These are phyloP conservation scores for Liquidambar formosana DNA, from an alignment of 164 flowering plant genomes.

Conservation along the genomic window DNA sequence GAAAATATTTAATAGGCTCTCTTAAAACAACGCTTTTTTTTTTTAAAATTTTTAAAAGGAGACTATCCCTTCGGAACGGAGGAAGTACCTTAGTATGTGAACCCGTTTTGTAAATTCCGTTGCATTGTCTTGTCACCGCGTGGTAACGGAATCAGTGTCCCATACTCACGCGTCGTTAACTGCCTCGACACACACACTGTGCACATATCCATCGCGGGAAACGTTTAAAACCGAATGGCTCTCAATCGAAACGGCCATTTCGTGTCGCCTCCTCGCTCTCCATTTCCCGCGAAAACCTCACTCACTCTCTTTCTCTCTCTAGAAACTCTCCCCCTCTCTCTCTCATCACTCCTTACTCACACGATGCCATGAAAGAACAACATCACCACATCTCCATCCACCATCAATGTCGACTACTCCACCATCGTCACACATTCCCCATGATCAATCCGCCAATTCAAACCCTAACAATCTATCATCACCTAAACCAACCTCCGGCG, in stretches of 20 bases:
- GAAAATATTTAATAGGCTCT: too few relatives aligned
- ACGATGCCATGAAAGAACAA: constrained; percentile 20
- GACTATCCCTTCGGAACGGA: too few relatives aligned
- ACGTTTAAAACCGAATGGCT: constrained; percentile 10
- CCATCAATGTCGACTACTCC: constrained; percentile 16
- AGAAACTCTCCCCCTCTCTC: constrained; percentile 9
- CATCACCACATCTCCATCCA: constrained; percentile 2
- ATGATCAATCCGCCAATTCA: constrained; percentile 4
- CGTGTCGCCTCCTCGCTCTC: constrained; percentile 29
- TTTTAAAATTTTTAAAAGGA: too few relatives aligned
- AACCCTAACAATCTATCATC: constrained; percentile 9
- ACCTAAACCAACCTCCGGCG: constrained; percentile 5
- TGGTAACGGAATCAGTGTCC: too few relatives aligned
- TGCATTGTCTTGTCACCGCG: too few relatives aligned
- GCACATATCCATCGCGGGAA: constrained; percentile 9
- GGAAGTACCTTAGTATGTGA: too few relatives aligned
- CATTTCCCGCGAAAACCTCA: constrained; percentile 56
- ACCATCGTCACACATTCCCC: constrained; percentile 9
- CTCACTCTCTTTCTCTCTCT: constrained; percentile 15
- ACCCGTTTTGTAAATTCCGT: too few relatives aligned
- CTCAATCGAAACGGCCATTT: background rate
- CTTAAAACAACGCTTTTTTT: too few relatives aligned
- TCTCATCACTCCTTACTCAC: background rate
- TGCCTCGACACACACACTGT: too few relatives aligned
- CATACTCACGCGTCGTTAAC: too few relatives aligned